Evolutionary conservation across 2,329 filamentous ascomycete species (phyloP).

Genomic region (Tolypocladium sp.): DNA sequence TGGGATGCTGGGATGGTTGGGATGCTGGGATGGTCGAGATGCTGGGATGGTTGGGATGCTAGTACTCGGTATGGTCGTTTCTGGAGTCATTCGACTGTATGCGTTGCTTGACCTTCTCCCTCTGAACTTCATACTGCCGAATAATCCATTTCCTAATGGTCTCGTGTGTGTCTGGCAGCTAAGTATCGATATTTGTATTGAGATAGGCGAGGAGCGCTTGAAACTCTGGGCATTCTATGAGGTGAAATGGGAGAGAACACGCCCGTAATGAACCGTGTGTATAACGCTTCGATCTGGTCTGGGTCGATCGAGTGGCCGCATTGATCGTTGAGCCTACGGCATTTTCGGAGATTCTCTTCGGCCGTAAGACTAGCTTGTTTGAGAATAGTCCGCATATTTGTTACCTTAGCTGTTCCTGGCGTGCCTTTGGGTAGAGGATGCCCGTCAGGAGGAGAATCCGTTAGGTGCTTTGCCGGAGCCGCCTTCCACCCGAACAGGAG

Average conservation of each 20-base stretch:
- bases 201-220: neutral
- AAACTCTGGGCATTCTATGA: neutral
- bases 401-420: conserved; percentile 2
- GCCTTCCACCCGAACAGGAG: conserved; percentile 5
- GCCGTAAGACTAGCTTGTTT: conserved; percentile 2
- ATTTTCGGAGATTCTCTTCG: conserved; percentile 5
- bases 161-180: neutral
- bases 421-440: conserved; percentile 3
- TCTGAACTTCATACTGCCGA: neutral
- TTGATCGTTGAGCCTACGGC: conserved; percentile 5
- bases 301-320: conserved; percentile 3
- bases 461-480: conserved; percentile 6
- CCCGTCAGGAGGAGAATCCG: conserved; percentile 4
- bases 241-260: neutral
- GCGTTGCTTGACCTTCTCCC: conserved; percentile 1
- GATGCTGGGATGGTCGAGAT: too few species aligned
- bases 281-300: neutral
- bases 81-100: too few species aligned
- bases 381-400: conserved; percentile 4
- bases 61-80: too few species aligned
- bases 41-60: too few species aligned
- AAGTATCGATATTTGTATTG: neutral
- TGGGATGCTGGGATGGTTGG: too few species aligned
- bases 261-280: neutral
- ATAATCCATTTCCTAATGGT: conserved; percentile 1